Base-by-base conservation (phyloP, 208 protist species). In the Leishmania braziliensis region DNA sequence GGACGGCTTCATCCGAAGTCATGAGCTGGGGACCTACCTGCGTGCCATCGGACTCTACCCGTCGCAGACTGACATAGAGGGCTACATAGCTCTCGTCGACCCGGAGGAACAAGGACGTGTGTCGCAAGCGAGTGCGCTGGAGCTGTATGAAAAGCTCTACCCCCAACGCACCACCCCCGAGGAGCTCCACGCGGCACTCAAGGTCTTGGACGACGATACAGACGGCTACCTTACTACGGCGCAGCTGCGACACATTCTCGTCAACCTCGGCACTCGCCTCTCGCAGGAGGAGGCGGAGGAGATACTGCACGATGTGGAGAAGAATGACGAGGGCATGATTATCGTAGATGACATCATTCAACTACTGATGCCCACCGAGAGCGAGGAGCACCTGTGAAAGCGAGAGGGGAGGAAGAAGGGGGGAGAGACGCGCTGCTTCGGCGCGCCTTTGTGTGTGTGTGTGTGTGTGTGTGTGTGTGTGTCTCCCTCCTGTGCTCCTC, bases 21-120 rank as follows among this genome's bases (percentile, higher is more conserved):
- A 97, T 48, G 98, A 99, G 91, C 90, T 99, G 10, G 99, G 99
- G 79, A 98, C 96, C 53, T 98, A 99, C 43, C 99, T 99, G 97
- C 97, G 99, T 68, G 98, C 99, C 18, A 90, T 99, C 23, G 99
- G 99, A 26, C 93, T 99, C 78, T 99, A 98, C 90, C 99, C 98
- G 36, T 97, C 98, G 5, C 90, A 98, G 80, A 95, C 92, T 39
- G 99, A 99, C 86, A 86, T 99, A 36, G 91, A 94, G 65, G 95
- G 98, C 63, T 98, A 99, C 90, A 95, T 99, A 65, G 96, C 97
- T 46, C 91, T 99, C 48, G 95, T 99, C 3, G 99, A 99, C 84
- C 91, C 96, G 8, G 97, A 99, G 79, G 92, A 92, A 62, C 97
- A 91, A 80, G 99, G 98, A 72, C 93, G 89, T 46, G 98, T 99